Evolutionary conservation across 2,329 filamentous ascomycete species (phyloP).

Genomic region (Ascosphaera apis): DNA sequence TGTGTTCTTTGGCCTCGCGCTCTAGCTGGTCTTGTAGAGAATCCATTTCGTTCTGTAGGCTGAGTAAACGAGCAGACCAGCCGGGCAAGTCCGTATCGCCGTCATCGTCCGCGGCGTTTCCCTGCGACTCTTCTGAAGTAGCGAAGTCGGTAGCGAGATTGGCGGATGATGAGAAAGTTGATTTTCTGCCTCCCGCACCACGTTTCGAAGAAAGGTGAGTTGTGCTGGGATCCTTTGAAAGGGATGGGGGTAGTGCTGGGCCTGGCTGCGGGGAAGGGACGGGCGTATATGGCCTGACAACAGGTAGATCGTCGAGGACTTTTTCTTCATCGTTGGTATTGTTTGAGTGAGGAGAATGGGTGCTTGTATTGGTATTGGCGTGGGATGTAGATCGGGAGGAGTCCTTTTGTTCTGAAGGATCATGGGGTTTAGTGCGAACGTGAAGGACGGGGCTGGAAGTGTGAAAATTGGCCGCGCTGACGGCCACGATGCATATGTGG

Average conservation of each 20-base stretch:
- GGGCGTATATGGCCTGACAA: conserved; percentile 30
- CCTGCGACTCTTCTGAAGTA: conserved; percentile 17
- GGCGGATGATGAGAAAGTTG: conserved; percentile 43
- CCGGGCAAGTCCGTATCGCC: conserved; percentile 36
- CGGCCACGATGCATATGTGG: conserved; percentile 76
- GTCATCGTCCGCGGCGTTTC: conserved; percentile 22
- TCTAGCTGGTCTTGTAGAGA: conserved; percentile 46
- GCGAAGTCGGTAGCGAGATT: conserved; percentile 11
- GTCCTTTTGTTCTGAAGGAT: neutral
- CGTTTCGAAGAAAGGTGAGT: conserved; percentile 22
- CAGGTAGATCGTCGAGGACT: conserved; percentile 13
- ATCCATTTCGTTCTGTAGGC: conserved; percentile 61
- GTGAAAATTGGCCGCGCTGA: conserved; percentile 80
- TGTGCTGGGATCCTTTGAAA: neutral
- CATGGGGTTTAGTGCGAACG: conserved; percentile 41
- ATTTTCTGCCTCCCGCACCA: conserved; percentile 45
- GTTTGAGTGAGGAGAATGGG: neutral
- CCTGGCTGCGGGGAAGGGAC: conserved; percentile 17
- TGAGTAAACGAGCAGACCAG: conserved; percentile 37
- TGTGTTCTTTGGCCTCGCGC: conserved; percentile 46
- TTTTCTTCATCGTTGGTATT: conserved; percentile 10
- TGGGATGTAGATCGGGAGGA: too few relatives aligned
- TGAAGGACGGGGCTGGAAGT: conserved; percentile 70
- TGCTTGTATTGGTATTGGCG: neutral
- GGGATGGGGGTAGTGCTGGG: neutral